Evolutionary conservation across 2,329 filamentous ascomycete species (phyloP), one percentile per base, ranked within the genome.

Genomic region (Beauveria caledonica): DNA sequence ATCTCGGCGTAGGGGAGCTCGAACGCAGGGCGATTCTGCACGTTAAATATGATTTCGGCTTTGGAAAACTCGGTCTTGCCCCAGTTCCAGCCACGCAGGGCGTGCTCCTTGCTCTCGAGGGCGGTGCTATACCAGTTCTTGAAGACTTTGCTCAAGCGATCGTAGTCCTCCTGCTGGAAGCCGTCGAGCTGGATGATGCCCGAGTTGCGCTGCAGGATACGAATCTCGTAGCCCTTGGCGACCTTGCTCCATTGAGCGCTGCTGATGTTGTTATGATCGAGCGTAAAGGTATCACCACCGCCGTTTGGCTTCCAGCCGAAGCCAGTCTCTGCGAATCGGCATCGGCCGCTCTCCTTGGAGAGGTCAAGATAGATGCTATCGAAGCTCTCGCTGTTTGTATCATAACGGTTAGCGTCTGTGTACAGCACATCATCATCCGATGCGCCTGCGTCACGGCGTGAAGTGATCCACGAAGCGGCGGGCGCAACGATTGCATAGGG

Each of bases 61-160:
- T 97, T 96, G 63, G 89, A 88, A 72, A 99, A 96, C 69, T 99
- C 94, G 65, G 91, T 90, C 77, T 97, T 99, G 69, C 94, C 94
- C 95, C 94, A 99, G 74, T 99, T 99, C 94, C 94, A 99, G 60
- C 94, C 94, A 67, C 94, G 86, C 62, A 99, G 79, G 25, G 94
- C 92, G 74, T 97, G 94, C 75, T 99, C 94, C 74, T 90, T 91
- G 73, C 85, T 90, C 73, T 97, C 92, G 62, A 99, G 83, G 68
- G 87, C 92, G 69, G 94, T 88, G 76, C 91, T 94, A 77, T 97
- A 99, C 90, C 93, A 97, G 70, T 93, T 90, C 78, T 97, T 97
- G 82, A 99, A 97, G 66, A 94, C 85, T 73, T 96, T 97, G 76
- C 80, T 83, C 15, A 97, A 79, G 60, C 94, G 90, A 66, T 99